Conservation (phyloP, 2,329 filamentous ascomycete species). For the Zasmidium cellare region DNA sequence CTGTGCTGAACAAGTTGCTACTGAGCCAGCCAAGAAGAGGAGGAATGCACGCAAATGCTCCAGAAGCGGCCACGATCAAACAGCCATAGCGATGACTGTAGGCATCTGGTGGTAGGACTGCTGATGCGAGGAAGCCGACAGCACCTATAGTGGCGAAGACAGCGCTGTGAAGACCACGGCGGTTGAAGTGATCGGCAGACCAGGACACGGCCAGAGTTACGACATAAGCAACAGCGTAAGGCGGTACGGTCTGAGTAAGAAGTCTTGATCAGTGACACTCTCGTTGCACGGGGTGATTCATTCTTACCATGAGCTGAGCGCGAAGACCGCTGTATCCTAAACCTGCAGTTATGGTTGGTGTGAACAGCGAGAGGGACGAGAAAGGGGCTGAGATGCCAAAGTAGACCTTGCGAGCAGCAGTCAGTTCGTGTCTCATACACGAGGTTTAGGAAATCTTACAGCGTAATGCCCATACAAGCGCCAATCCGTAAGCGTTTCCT, state of each 20-base stretch:
- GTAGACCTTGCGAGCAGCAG: slow-evolving; percentile 40
- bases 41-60: slow-evolving; percentile 68
- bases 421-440: neutral
- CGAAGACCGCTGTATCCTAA: slow-evolving; percentile 60
- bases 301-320: slow-evolving; percentile 31
- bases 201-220: slow-evolving; percentile 50
- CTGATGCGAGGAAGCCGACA: slow-evolving; percentile 62
- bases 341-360: slow-evolving; percentile 58
- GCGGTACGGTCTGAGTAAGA: slow-evolving; percentile 27
- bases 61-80: slow-evolving; percentile 66
- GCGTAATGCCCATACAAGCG: slow-evolving; percentile 55
- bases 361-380: slow-evolving; percentile 29
- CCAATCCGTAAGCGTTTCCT: slow-evolving; percentile 51
- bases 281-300: no score
- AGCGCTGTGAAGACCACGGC: slow-evolving; percentile 55
- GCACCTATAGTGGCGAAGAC: slow-evolving; percentile 53
- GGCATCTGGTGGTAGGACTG: slow-evolving; percentile 59
- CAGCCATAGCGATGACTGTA: slow-evolving; percentile 67
- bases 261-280: no score
- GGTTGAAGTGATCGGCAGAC: slow-evolving; percentile 64
- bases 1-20: slow-evolving; percentile 66
- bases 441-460: slow-evolving; percentile 43
- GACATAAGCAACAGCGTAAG: slow-evolving; percentile 40
- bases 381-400: slow-evolving; percentile 46
- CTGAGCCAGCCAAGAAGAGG: slow-evolving; percentile 71